Evolutionary conservation across 2,329 filamentous ascomycete species (phyloP).

Genomic region (Emericellopsis atlantica): DNA sequence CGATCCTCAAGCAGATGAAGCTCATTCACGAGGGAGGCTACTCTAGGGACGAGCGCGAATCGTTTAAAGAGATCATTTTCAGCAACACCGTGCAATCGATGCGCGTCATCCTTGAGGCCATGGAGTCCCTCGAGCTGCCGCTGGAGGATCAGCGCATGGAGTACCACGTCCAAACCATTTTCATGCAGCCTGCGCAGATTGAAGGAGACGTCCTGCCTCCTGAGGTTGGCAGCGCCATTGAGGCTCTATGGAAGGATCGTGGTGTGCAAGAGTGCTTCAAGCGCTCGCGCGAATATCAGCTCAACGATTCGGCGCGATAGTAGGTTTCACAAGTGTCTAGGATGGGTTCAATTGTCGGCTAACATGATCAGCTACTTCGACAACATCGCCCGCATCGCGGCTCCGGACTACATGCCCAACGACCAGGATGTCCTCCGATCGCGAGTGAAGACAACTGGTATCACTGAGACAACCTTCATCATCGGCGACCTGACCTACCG

Average conservation of each 20-base stretch:
- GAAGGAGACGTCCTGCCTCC: conserved; percentile 90
- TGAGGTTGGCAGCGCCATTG: conserved; percentile 86
- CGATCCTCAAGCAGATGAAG: conserved; percentile 99
- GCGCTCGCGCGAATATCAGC: conserved; percentile 86
- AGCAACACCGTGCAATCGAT: conserved; percentile 59
- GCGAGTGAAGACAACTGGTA: conserved; percentile 95
- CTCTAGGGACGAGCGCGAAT: conserved; percentile 72
- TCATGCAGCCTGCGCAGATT: conserved; percentile 96
- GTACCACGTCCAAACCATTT: conserved; percentile 96
- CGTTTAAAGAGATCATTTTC: conserved; percentile 61
- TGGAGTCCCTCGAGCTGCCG: conserved; percentile 62
- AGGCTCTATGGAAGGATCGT: conserved; percentile 82
- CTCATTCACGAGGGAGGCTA: conserved; percentile 98
- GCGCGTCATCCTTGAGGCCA: conserved; percentile 56
- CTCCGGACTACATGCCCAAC: conserved; percentile 86
- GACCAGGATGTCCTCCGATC: conserved; percentile 92
- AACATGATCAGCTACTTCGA: conserved; percentile 68
- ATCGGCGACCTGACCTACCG: conserved; percentile 90
- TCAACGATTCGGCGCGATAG: conserved; percentile 96
- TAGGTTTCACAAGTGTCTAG: conserved; percentile 34
- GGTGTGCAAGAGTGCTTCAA: conserved; percentile 94
- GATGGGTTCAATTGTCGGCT: neutral
- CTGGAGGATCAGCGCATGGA: conserved; percentile 87
- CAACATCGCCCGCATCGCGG: conserved; percentile 80
- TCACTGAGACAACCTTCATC: conserved; percentile 92